Evolutionary conservation across 225 moss, liverwort and hornwort species (phyloP), one percentile per base, ranked within the genome.

Genomic region (Straminergon stramineum): DNA sequence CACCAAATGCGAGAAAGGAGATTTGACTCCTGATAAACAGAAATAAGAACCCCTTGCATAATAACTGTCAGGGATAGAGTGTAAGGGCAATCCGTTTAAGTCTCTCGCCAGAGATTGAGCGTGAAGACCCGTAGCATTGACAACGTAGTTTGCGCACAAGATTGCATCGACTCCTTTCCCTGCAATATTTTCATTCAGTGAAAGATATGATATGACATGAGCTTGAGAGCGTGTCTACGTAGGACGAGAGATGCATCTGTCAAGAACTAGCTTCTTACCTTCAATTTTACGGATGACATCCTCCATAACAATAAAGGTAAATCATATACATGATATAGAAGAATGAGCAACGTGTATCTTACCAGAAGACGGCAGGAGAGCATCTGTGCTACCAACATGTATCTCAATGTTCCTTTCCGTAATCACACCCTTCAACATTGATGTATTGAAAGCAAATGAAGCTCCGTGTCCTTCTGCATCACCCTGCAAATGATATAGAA

Each of bases 21-120:
- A 82, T 86, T 94, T 95, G 85, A 95, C 90, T 65, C 99, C 96
- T 64, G 95, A 91, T 75, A 99, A 95, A 88, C 88, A 88, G 89
- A 99, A 99, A 90, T 99, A 99, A 91, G 96, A 99, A 66, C 99
- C 99, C 88, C 91, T 92, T 51, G 96, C 97, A 93, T 92, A 99
- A 71, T 95, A 91, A 88, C 88, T 94, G 74, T 91, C 89, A 41
- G 99, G 96, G 87, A 99, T 93, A 43, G 94, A 93, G 58, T 94
- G 53, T 10, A 89, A 74, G 76, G 96, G 92, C 87, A 97, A 90
- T 91, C 96, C 96, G 35, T 91, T 84, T n/a, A 97, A 90, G 80
- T 90, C 92, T 90, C 93, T 96, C 74, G 96, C 95, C 69, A 96
- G 56, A 63, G 99, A 95, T 86, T 97, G 97, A 69, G 99, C 96